Conservation (phyloP, 768 basidiomycete genomes). For the Infundibulicybe gibba region DNA sequence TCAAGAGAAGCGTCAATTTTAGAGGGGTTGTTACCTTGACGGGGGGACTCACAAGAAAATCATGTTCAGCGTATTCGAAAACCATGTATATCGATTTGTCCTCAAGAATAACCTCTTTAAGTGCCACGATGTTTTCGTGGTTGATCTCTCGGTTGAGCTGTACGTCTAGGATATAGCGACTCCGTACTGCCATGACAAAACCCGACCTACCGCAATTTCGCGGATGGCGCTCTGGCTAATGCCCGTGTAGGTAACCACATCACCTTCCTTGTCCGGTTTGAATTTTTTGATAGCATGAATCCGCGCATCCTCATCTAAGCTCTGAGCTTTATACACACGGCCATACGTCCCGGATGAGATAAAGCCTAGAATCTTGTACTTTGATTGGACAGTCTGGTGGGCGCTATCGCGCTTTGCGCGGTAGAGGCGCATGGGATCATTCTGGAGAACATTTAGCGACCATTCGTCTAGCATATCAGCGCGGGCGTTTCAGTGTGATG, state of each 20-base stretch:
- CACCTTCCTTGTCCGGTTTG: conserved; percentile 99
- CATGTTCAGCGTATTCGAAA: conserved; percentile 98
- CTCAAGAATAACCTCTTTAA: conserved; percentile 94
- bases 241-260: conserved; percentile 92
- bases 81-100: conserved; percentile 99
- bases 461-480: conserved; percentile 26
- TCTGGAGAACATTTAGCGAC: conserved; percentile 40
- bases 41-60: conserved; percentile 73
- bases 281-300: conserved; percentile 99
- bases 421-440: conserved; percentile 86
- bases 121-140: conserved; percentile 87
- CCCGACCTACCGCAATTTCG: conserved; percentile 81
- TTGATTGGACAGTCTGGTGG: conserved; percentile 66
- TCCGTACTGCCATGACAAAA: conserved; percentile 8
- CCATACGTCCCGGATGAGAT: conserved; percentile 99
- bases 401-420: conserved; percentile 72
- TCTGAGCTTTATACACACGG: conserved; percentile 95
- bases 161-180: not conserved
- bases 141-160: conserved; percentile 87
- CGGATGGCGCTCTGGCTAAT: conserved; percentile 97
- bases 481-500: not conserved
- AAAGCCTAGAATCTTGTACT: conserved; percentile 93
- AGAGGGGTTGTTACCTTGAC: not conserved
- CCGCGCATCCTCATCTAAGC: conserved; percentile 60
- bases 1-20: not conserved